Evolutionary conservation across 2,329 filamentous ascomycete genomes (phyloP).

Genomic region (Pseudogymnoascus sp.): DNA sequence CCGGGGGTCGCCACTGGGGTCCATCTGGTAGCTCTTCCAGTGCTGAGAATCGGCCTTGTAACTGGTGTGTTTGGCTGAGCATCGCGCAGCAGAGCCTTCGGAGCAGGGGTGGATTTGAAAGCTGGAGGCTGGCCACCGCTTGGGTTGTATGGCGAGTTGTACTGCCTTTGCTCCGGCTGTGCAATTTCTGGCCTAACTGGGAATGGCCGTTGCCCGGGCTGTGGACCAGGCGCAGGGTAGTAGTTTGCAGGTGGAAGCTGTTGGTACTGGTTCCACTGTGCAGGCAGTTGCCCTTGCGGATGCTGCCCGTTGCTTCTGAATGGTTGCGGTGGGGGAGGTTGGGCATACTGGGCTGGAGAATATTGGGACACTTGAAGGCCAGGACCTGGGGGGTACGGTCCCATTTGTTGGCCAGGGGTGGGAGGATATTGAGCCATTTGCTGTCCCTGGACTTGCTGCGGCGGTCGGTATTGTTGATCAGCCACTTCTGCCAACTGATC

Average conservation of each 20-base stretch:
- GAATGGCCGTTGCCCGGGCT: slow-evolving; percentile 7
- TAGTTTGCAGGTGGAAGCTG: slow-evolving; percentile 18
- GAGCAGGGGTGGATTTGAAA: slow-evolving; percentile 13
- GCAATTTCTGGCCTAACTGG: slow-evolving; percentile 17
- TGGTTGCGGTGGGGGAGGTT: slow-evolving; percentile 6
- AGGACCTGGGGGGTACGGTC: background rate
- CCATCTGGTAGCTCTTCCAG: slow-evolving; percentile 50
- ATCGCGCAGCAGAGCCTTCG: slow-evolving; percentile 14
- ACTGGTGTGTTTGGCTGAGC: slow-evolving; percentile 25
- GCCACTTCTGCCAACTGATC: slow-evolving; percentile 28
- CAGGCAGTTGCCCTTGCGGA: slow-evolving; percentile 13
- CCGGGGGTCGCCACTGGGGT: slow-evolving; percentile 50
- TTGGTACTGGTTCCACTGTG: slow-evolving; percentile 16
- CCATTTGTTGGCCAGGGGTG: background rate
- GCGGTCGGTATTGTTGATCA: slow-evolving; percentile 26
- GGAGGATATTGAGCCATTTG: slow-evolving; percentile 17
- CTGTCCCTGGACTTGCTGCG: slow-evolving; percentile 23
- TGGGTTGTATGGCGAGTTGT: slow-evolving; percentile 30
- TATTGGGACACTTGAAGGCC: background rate
- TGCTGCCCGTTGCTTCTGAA: slow-evolving; percentile 10
- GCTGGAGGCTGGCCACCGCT: slow-evolving; percentile 20
- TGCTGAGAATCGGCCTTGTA: slow-evolving; percentile 17
- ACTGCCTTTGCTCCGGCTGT: slow-evolving; percentile 24
- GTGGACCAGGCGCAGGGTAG: slow-evolving; percentile 20
- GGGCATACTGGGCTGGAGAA: background rate